Percentiles rank a stretch among this genome's conserved stretches.
Conservation (phyloP, 257 asterid genomes). For the Solanum verrucosum region DNA sequence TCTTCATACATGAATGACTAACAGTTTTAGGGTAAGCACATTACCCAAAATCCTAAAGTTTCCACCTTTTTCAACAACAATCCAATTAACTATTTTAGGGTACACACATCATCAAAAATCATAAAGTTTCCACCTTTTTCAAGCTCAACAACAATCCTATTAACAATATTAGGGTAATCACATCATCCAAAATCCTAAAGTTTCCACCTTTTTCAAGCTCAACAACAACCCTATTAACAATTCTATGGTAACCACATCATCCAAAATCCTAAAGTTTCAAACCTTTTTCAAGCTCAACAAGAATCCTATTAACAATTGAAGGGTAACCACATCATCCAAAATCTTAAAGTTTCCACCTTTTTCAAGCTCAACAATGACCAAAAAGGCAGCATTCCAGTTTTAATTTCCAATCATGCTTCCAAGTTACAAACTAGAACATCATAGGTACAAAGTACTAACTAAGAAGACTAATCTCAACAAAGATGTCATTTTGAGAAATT, state of each 20-base stretch:
- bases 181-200: neutral
- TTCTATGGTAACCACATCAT: neutral
- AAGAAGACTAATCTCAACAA: neutral
- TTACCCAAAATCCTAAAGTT: neutral
- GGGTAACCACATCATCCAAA: neutral
- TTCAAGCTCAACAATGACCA: neutral
- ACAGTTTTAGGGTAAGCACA: neutral
- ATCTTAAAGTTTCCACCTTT: neutral
- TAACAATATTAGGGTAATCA: neutral
- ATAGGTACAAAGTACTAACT: neutral
- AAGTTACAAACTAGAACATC: neutral
- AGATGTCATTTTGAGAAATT: neutral
- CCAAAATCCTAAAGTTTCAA: neutral
- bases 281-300: neutral
- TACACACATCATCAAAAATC: neutral
- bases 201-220: neutral
- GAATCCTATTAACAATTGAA: neutral
- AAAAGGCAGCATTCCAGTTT: neutral
- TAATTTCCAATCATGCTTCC: neutral
- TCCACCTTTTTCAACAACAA: neutral
- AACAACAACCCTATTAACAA: neutral
- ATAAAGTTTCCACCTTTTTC: neutral
- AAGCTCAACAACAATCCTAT: neutral
- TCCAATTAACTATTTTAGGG: neutral
- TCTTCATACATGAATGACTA: too few species aligned